Evolutionary conservation across 2,329 filamentous ascomycete species (phyloP), one percentile per base, ranked within the genome.

Genomic region (Fusarium fujikuroi): DNA sequence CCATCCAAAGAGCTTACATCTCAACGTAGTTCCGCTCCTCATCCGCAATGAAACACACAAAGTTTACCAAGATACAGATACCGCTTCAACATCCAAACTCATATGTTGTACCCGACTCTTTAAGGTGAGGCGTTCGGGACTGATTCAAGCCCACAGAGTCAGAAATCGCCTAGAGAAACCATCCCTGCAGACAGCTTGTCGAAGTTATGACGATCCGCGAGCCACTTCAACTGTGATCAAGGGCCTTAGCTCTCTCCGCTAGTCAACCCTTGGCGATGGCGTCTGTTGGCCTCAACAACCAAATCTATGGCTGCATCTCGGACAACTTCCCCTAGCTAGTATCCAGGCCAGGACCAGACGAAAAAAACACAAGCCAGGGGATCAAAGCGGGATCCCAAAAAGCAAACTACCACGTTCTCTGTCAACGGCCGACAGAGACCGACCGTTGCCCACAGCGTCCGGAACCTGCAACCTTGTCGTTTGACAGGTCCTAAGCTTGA

Each of bases 261-360:
- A 63, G 71, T 70, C 63, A 36, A 54, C 60, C 56, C 70, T 67
- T 69, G 66, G 49, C 60, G 32, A 66, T 76, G 70, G 73, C 69
- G 75, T 77, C 47, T 65, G 59, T 54, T 63, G 64, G 72, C 44
- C 61, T 63, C 64, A 57, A 66, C 63, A 63, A 70, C 60, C 60
- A 59, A 56, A 49, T 57, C 50, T 68, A 67, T 76, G 69, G 74
- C 71, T 74, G 66, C 73, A 66, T 63, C 72, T 67, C 64, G 75
- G 69, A 37, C 67, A 72, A 67, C 72, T 77, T 72, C 67, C 75
- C 73, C 75, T 76, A 70, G 69, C 57, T 53, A 70, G 60, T 46
- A 56, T 54, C 32, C 37, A 56, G 60, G 56, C 39, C 52, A 61
- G 60, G 49, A 21, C 44, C 54, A 56, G 50, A 59, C 56, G 28